phyloP scores from a whole-genome alignment of 169 alveolate genomes.

The Perkinsus olseni region DNA sequence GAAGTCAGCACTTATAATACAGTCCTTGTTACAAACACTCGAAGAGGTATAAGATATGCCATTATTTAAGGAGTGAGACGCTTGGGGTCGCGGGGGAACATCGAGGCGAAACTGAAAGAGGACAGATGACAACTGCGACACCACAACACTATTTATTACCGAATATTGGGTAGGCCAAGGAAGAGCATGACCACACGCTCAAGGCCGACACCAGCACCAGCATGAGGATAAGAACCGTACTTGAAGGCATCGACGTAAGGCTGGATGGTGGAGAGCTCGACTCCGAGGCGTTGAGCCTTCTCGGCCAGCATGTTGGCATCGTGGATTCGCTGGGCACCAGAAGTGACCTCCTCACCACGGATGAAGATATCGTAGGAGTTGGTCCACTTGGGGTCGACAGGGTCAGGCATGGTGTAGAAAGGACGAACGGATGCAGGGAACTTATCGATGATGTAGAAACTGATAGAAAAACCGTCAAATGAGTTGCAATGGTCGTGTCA shows the following conservation, averaged over 20 bases:
- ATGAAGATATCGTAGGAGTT: slow-evolving; percentile 97
- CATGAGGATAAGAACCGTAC: slow-evolving; percentile 97
- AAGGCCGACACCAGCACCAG: slow-evolving; percentile 99
- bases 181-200: slow-evolving; percentile 97
- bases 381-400: slow-evolving; percentile 73
- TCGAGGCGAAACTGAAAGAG: slow-evolving; percentile 81
- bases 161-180: slow-evolving; percentile 8
- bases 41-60: not conserved
- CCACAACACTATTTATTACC: not conserved
- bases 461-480: not conserved
- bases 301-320: slow-evolving; percentile 82
- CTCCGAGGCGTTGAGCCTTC: slow-evolving; percentile 47
- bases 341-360: slow-evolving; percentile 97
- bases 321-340: slow-evolving; percentile 99
- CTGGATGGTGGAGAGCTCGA: slow-evolving; percentile 71
- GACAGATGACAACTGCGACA: not conserved
- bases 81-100: slow-evolving; percentile 99
- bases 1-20: not conserved
- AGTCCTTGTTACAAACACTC: not conserved
- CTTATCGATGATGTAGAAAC: slow-evolving; percentile 82
- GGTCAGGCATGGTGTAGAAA: slow-evolving; percentile 96
- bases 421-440: slow-evolving; percentile 96
- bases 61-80: slow-evolving; percentile 82
- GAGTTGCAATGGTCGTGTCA: too few species aligned
- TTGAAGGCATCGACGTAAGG: slow-evolving; percentile 89